Evolutionary conservation across 73 alveolate genomes (phyloP), one percentile per base, ranked within the genome.

Genomic region (Tetrahymena elliotti): DNA sequence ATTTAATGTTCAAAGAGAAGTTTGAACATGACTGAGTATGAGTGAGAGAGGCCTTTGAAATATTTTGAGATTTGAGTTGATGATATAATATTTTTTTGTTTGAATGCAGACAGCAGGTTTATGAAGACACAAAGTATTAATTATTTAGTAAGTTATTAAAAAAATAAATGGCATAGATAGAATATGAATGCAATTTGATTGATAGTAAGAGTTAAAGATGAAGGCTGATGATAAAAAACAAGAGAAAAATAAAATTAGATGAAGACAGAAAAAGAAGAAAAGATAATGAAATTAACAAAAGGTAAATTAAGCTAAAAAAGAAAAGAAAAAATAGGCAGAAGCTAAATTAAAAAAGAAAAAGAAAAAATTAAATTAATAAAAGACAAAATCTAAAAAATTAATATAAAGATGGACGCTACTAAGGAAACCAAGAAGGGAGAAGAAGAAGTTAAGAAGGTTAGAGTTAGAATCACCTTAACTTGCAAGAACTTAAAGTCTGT

Each of bases 371-470:
- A 68, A 68, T 68, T 68, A 68, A 68, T 68, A 68, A 68, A 68
- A 68, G 88, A 68, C 88, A 68, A 68, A 68, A 68, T 68, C 88
- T 68, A 68, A 68, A 94, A 94, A 83, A 83, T 94, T 31, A 33
- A 16, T 36, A 83, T 40, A 38, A 94, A 84, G 82, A 94, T 94
- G 96, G 95, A 94, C 83, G 96, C 93, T 94, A 52, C 82, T 83
- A 94, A 94, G 94, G 96, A 94, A 4, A 68, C 36, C n/a, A 94
- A 94, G 96, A 94, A 94, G 93, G 93, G 82, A 94, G 96, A 84
- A 47, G 95, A 84, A 38, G 96, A 94, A 40, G 47, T 83, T 83
- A 36, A 94, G 84, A 54, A 52, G 36, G 83, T 83, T 36, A 94
- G 93, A 88, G 83, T 84, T 92, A 94, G 95, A 88, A 39, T 94